Percentiles rank a stretch among this genome's conserved stretches.
Evolutionary conservation across 805 yeast species (phyloP).

Genomic region (Lachancea fermentati): DNA sequence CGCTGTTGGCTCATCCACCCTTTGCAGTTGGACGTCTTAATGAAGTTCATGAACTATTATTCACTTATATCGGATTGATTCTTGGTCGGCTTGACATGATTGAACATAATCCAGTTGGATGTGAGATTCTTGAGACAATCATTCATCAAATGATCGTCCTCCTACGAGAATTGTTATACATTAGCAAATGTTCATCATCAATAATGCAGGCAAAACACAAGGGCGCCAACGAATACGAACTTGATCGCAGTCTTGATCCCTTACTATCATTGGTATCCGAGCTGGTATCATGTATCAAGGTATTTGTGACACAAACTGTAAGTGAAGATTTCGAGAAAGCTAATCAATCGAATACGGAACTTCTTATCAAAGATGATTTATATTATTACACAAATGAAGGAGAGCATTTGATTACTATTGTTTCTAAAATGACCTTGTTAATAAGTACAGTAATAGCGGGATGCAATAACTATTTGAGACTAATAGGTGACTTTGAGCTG

Average conservation of each 20-base stretch:
- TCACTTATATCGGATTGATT: conserved; percentile 57
- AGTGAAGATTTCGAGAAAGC: conserved; percentile 33
- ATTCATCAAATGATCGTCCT: conserved; percentile 64
- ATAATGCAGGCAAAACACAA: conserved; percentile 29
- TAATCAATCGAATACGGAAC: conserved; percentile 7
- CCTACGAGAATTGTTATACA: conserved; percentile 56
- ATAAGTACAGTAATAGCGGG: conserved; percentile 45
- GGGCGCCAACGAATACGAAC: conserved; percentile 24
- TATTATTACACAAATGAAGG: conserved; percentile 66
- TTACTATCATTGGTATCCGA: conserved; percentile 57
- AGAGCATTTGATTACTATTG: conserved; percentile 52
- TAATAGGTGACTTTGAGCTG: conserved; percentile 63
- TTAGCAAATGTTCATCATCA: conserved; percentile 45
- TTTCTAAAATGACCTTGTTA: conserved; percentile 54
- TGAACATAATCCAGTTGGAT: conserved; percentile 66
- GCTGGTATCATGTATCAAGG: conserved; percentile 58
- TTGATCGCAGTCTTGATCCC: conserved; percentile 47
- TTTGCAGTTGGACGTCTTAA: conserved; percentile 55
- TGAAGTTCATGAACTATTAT: conserved; percentile 56
- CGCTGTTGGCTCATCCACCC: conserved; percentile 50
- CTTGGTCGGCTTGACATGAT: conserved; percentile 74
- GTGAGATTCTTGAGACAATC: conserved; percentile 58
- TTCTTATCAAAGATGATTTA: conserved; percentile 25
- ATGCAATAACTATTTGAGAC: conserved; percentile 45
- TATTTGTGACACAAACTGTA: conserved; percentile 51